A percentile compares a stretch with the other conserved stretches of the same genome.
These are phyloP conservation scores for Candida pseudocylindracea DNA, from an alignment of 1,139 yeast species.

Conservation along the genomic window DNA sequence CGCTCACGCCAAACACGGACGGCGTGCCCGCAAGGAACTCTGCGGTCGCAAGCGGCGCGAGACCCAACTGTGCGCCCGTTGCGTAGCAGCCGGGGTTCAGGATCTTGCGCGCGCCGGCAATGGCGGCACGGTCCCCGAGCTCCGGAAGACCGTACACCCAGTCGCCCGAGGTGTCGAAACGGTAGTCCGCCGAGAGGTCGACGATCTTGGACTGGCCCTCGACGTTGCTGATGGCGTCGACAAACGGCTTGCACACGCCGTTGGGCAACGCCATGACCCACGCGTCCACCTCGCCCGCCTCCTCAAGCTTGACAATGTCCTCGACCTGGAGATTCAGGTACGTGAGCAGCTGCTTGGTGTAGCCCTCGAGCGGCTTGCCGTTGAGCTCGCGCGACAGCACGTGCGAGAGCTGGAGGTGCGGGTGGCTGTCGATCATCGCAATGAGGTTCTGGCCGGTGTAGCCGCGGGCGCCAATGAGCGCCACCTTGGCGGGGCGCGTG, in stretches of 20 bases:
- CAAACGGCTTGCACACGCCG: conserved; percentile 95
- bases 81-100: conserved; percentile 99
- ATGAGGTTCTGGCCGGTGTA: conserved; percentile 90
- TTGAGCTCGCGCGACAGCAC: conserved; percentile 89
- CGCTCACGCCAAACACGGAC: conserved; percentile 82
- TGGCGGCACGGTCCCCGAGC: conserved; percentile 37
- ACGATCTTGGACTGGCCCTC: conserved; percentile 48
- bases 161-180: conserved; percentile 71
- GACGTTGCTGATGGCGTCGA: conserved; percentile 69
- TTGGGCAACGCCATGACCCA: conserved; percentile 99
- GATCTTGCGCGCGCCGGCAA: conserved; percentile 60
- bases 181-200: conserved; percentile 87
- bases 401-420: conserved; percentile 67
- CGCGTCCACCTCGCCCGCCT: conserved; percentile 59
- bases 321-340: conserved; percentile 78
- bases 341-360: conserved; percentile 55
- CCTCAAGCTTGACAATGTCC: conserved; percentile 63
- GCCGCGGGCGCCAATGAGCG: conserved; percentile 96
- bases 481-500: conserved; percentile 44
- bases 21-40: conserved; percentile 51
- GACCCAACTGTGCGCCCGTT: conserved; percentile 87
- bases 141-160: conserved; percentile 94
- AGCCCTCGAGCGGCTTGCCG: conserved; percentile 74
- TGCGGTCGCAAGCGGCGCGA: conserved; percentile 42
- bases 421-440: conserved; percentile 68